Evolutionary conservation across 2,329 filamentous ascomycete genomes (phyloP).

Genomic region (Aspergillus quadricinctus): DNA sequence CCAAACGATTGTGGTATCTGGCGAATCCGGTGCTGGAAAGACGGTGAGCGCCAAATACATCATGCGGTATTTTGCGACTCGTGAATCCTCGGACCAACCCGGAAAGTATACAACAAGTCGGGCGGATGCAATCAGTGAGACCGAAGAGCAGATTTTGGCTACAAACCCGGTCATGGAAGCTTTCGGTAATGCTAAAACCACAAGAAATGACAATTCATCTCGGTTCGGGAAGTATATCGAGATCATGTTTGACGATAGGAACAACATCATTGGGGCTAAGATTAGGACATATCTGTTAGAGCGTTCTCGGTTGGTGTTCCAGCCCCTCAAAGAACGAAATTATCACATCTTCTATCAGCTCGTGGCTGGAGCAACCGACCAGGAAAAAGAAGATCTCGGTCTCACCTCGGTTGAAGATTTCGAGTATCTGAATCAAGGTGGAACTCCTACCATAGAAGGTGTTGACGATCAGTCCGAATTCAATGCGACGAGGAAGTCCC

Average conservation of each 20-base stretch:
- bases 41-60: slow-evolving; percentile 99
- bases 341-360: slow-evolving; percentile 99
- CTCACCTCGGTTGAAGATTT: slow-evolving; percentile 84
- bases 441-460: slow-evolving; percentile 83
- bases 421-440: slow-evolving; percentile 94
- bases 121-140: slow-evolving; percentile 85
- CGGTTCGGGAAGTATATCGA: slow-evolving; percentile 99
- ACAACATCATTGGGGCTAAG: slow-evolving; percentile 95
- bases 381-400: slow-evolving; percentile 73
- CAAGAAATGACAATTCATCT: slow-evolving; percentile 97
- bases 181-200: slow-evolving; percentile 99
- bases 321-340: slow-evolving; percentile 94
- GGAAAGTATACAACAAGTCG: slow-evolving; percentile 71
- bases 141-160: slow-evolving; percentile 94
- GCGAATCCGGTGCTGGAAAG: slow-evolving; percentile 97
- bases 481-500: slow-evolving; percentile 76
- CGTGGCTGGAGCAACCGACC: slow-evolving; percentile 82
- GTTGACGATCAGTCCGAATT: slow-evolving; percentile 96
- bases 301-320: slow-evolving; percentile 92
- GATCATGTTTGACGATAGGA: slow-evolving; percentile 95
- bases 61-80: slow-evolving; percentile 98
- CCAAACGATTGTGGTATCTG: slow-evolving; percentile 98
- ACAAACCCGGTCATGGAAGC: slow-evolving; percentile 99
- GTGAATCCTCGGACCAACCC: slow-evolving; percentile 87
- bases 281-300: slow-evolving; percentile 95